Base-by-base conservation (phyloP, 768 basidiomycete genomes). In the Boletus barrowsii region DNA sequence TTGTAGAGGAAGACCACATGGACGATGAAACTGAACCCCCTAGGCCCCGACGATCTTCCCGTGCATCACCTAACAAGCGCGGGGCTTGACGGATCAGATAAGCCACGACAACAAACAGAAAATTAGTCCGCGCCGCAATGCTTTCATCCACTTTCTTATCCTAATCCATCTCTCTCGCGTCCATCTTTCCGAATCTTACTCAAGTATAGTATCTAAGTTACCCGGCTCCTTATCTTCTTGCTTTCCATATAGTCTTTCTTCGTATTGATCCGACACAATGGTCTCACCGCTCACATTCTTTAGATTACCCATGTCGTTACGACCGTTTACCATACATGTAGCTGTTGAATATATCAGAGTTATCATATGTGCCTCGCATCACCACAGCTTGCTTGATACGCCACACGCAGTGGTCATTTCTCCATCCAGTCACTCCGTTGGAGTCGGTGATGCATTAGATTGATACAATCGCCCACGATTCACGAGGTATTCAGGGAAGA, bases 21-120 rank as follows among this genome's bases (percentile, higher is more conserved):
- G 53, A 70, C 11, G 65, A 69, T 2, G 63, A 53, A 26, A 64
- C 55, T 2, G 59, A 62, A n/a, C 55, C 66, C 10, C 54, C 67
- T 3, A 54, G 45, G 29, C 69, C 68, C 4, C 66, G 76, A 49
- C 66, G 75, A 39, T 73, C 75, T 15, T 41, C 63, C 20, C 74
- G 75, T 30, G 62, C 68, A 18, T 54, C 67, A 3, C 69, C 72
- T 17, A 67, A 70, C 61, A 76, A 72, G 57, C 64, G 62, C 18
- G 51, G 20, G 43, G 56, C 29, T 30, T 68, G 22, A 54, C n/a
- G 5, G 39, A 35, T 40, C 44, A 9, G n/a, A 39, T 13, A 30
- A 20, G n/a, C 22, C 22, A 48, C 9, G 20, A 24, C 18, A 11
- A 35, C 13, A 3, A 35, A 35, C 11, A 3, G 26, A 37, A 32